Base-by-base conservation (phyloP, 805 yeast genomes). In the Metschnikowia arizonensis region DNA sequence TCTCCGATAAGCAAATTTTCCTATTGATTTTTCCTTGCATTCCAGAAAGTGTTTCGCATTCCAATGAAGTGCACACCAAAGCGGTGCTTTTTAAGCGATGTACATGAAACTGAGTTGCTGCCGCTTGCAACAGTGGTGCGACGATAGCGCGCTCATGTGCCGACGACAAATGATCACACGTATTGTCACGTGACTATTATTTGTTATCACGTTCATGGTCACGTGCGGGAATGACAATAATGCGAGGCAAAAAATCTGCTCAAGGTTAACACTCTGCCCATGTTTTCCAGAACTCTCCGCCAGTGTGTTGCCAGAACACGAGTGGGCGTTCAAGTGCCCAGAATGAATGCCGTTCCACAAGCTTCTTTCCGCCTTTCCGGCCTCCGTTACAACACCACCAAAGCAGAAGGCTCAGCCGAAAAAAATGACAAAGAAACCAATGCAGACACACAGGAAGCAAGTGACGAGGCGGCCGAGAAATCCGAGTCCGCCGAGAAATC, bases 401-500 rank as follows among this genome's bases (percentile, higher is more conserved):
- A 46, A 19, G 35, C 45, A 33, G 46, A 31, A 10, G 40, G 30
- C 26, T 43, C 33, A 5, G n/a, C 34, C n/a, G 47, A 38, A 23
- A 19, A 37, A 6, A 21, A 40, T 7, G 45, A 28, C 8, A 39
- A 45, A 9, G 47, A 38, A 17, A 31, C 33, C 33, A 21, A 9
- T 8, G 7, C 25, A n/a, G 36, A 33, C 15, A 2, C 25, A 4
- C 34, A 32, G 7, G 58, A 51, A 21, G 40, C 48, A 12, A 45
- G 51, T 2, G 48, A 40, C 19, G 46, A 46, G 35, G 50, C 49
- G n/a, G 48, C 42, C 43, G 44, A 19, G 30, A 41, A 42, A 10
- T 44, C 59, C 50, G 63, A 53, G 17, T 47, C 61, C n/a, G 55
- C 56, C 11, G 74, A 72, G 45, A 23, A n/a, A n/a, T n/a, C n/a